These are phyloP conservation scores for Ascochyta fabae DNA, from an alignment of 2,329 filamentous ascomycete genomes.

Conservation along the genomic window DNA sequence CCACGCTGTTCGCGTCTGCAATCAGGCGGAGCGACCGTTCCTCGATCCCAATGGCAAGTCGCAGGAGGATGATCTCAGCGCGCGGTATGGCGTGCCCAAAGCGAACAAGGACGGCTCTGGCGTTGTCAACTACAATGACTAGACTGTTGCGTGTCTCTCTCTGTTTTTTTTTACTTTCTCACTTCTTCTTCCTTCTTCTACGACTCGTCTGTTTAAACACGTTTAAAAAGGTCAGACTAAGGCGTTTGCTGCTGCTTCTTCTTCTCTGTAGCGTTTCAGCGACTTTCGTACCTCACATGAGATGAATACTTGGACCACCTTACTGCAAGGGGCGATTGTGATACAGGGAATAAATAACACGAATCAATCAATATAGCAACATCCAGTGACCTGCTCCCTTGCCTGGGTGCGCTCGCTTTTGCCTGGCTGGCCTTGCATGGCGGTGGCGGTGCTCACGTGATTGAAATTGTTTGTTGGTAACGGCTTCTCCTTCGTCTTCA, in stretches of 20 bases:
- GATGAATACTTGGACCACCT: not conserved
- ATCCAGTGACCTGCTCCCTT: too few species aligned
- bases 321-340: not conserved
- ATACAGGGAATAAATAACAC: not conserved
- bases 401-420: too few species aligned
- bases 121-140: constrained; percentile 65
- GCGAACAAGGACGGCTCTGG: constrained; percentile 64
- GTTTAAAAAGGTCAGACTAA: not conserved
- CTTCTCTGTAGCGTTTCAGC: constrained; percentile 11
- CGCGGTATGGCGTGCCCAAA: constrained; percentile 55
- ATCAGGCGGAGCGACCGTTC: constrained; percentile 56
- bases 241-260: not conserved
- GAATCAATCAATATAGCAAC: not conserved
- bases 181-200: not conserved
- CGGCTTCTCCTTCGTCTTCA: too few species aligned
- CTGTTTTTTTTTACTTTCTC: not conserved
- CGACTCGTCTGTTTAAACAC: not conserved
- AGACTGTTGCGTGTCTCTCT: not conserved
- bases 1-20: constrained; percentile 60
- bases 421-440: too few species aligned
- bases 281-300: not conserved
- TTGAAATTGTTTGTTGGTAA: too few species aligned
- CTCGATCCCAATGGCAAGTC: constrained; percentile 55
- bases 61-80: constrained; percentile 61
- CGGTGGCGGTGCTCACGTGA: too few species aligned